Base-by-base conservation (phyloP, 2,329 filamentous ascomycete species). In the Zymoseptoria brevis region DNA sequence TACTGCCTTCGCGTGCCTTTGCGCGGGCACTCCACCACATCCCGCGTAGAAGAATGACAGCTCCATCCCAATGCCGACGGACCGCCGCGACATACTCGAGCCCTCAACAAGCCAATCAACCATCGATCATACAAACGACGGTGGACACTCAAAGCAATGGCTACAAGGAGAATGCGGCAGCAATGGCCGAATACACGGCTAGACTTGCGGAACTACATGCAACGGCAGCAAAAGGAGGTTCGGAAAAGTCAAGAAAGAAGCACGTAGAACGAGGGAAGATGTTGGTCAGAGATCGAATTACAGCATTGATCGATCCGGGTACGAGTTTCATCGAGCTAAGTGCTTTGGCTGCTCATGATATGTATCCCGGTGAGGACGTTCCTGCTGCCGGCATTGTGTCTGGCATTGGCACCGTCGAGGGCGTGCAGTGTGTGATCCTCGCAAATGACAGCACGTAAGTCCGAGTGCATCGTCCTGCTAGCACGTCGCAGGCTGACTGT, bases 261-360 rank as follows among this genome's bases (percentile, higher is more conserved):
- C 93, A 97, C 72, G 75, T 95, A 21, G 84, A 87, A 35, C 81
- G 92, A 67, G 89, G 90, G 64, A 97, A 97, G 81, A 96, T 97
- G 91, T 81, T 99, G 58, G 90, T 92, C 2, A 80, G 94, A 64
- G 93, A 97, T 74, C 86, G 93, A 35, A 84, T 99, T 57, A 88
- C 90, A 0, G 88, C 90, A 4, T 78, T 99, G 64, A 83, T 96
- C 63, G 93, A 99, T 71, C 88, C 90, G 0, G 92, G 92, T 4
- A 93, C 90, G 1, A 88, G 88, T 0, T 97, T 99, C 71, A 76
- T 99, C 62, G 93, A 99, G 76, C 80, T 99, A n/a, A 95, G 90
- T 19, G 85, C 91, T n/a, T 80, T 97, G 68, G 93, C 93, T 0
- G 93, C 89, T 16, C 83, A 96, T 71, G 86, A 89, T 60, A 80